Percentiles rank a stretch among this genome's conserved stretches.
phyloP scores from a whole-genome alignment of 2,329 filamentous ascomycete genomes.

The Penicillium sp. region DNA sequence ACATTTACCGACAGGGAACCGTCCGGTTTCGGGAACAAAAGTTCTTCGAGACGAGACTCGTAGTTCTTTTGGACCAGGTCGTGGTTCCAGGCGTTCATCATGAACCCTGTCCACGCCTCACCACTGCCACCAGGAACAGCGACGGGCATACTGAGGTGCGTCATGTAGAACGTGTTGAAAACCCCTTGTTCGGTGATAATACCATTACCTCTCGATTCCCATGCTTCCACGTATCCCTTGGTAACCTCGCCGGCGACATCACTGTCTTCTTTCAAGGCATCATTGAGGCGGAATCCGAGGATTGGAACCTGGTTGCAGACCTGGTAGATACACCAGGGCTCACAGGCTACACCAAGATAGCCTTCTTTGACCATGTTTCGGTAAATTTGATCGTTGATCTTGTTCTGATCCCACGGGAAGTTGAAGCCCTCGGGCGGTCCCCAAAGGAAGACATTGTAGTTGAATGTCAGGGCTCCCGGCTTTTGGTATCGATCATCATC shows the following conservation, averaged over 20 bases:
- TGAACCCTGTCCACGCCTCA: conserved; percentile 2
- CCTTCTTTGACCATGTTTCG: conserved; percentile 9
- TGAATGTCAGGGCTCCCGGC: conserved; percentile 7
- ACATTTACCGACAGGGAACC: conserved; percentile 1
- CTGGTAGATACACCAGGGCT: conserved; percentile 12
- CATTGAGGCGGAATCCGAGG: conserved; percentile 6
- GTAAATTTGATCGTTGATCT: conserved; percentile 7
- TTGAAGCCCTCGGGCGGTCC: background rate
- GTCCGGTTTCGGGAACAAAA: background rate
- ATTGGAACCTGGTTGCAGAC: conserved; percentile 12
- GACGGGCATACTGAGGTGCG: background rate
- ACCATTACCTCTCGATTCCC: background rate
- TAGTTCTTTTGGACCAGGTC: conserved; percentile 4
- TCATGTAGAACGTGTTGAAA: conserved; percentile 2
- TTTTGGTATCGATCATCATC: conserved; percentile 10
- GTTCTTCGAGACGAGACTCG: background rate
- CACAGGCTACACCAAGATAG: conserved; percentile 6
- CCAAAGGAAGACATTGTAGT: conserved; percentile 1
- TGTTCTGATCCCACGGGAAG: conserved; percentile 7
- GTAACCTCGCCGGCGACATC: conserved; percentile 3
- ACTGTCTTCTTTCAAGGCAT: background rate
- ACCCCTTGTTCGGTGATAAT: background rate
- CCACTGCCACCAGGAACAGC: background rate
- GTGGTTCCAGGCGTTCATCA: conserved; percentile 13
- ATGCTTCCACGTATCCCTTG: conserved; percentile 5